These are phyloP conservation scores for Pythium brassicae DNA, from an alignment of 352 stramenopile genomes.

Conservation along the genomic window DNA sequence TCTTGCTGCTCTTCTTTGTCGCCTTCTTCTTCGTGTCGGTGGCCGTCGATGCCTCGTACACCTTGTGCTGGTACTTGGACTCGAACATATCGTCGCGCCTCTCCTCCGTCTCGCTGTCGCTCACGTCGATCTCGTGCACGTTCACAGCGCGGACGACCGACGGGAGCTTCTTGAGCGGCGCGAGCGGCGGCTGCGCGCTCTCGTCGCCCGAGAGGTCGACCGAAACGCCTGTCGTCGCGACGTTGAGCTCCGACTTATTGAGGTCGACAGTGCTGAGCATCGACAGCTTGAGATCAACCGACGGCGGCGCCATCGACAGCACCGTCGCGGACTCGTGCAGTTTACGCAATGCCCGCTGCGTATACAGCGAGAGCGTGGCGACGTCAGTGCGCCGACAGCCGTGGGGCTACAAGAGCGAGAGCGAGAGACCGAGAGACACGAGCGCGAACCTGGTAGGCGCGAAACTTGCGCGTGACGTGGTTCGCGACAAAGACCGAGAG, in stretches of 20 bases:
- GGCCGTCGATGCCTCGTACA: slow-evolving; percentile 1
- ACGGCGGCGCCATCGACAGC: slow-evolving; percentile 32
- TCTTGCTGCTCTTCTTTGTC: slow-evolving; percentile 10
- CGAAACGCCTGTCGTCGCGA: slow-evolving; percentile 15
- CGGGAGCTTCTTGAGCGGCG: slow-evolving; percentile 38
- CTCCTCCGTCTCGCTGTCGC: slow-evolving; percentile 34
- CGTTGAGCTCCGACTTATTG: slow-evolving; percentile 10
- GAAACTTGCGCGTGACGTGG: slow-evolving; percentile 61
- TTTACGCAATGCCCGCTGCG: slow-evolving; percentile 29
- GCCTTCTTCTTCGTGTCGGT: neutral
- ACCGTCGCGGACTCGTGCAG: slow-evolving; percentile 52
- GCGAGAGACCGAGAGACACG: too few relatives aligned
- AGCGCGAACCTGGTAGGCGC: slow-evolving; percentile 36
- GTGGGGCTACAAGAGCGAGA: too few relatives aligned
- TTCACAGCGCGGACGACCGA: slow-evolving; percentile 30
- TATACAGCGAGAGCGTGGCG: neutral
- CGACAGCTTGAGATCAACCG: slow-evolving; percentile 38
- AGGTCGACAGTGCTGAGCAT: slow-evolving; percentile 20
- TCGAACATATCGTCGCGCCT: slow-evolving; percentile 19
- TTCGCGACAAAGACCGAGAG: slow-evolving; percentile 59
- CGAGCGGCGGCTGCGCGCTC: slow-evolving; percentile 23
- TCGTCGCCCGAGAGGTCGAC: slow-evolving; percentile 30
- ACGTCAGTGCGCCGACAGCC: too few relatives aligned
- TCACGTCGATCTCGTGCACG: slow-evolving; percentile 24
- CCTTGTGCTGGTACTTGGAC: slow-evolving; percentile 9